Base-by-base conservation (phyloP, 768 basidiomycete genomes). In the Russula lepida region DNA sequence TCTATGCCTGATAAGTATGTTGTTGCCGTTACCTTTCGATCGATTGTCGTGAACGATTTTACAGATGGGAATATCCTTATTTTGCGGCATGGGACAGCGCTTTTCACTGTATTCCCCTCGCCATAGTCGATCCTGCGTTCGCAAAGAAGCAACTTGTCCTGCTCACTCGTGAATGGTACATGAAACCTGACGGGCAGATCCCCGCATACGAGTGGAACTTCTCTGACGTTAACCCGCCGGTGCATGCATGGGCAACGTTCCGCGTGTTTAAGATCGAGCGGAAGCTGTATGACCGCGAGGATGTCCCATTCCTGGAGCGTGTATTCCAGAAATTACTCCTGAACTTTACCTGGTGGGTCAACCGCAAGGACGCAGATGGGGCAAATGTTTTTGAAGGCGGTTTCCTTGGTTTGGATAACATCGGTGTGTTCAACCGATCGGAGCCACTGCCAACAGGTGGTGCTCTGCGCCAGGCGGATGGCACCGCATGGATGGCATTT, bases 151-250 rank as follows among this genome's bases (percentile, higher is more conserved):
- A 99, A 72, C 81, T 99, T 37, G 95, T 98, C 72, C 71, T 98
- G 62, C 80, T 99, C 68, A 98, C 95, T 2, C 81, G 97, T 58
- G 97, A 99, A 74, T 99, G 97, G 97, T 99, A 98, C 75, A 91
- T 92, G 89, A 97, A 97, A 72, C 97, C 97, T 1, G 95, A 98
- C 71, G 97, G 97, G 37, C 95, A 97, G 69, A 89, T 99, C 60
- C 97, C 97, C 3, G 97, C 97, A 0, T 99, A 98, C 72, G 97
- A 99, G 73, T 99, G 97, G 97, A 98, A 99, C 71, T 98, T 97
- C 69, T 83, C 87, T 53, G 97, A 99, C 71, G 97, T 98, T 64
- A 98, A 99, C 72, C 97, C 97, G 9, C 97, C 97, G 13, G 97
- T 99, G 3, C 97, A 99, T 74, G 97, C 97, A 9, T 99, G 97